Base-by-base conservation (phyloP, 1,284 basidiomycete species). In the Pseudozyma hubeiensis region DNA sequence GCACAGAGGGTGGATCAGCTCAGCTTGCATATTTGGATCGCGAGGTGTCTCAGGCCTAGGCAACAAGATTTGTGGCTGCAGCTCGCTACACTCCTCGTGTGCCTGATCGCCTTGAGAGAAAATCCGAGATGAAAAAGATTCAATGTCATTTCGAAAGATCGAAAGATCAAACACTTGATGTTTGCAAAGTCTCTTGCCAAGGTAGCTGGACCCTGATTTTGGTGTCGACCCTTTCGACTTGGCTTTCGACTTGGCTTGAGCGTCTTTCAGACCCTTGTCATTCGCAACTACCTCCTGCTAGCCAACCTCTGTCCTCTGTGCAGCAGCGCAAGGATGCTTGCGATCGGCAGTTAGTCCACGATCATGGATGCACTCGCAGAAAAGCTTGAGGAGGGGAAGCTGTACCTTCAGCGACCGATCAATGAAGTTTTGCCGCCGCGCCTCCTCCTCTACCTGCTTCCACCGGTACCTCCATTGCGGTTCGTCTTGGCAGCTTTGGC, bases 361-460 rank as follows among this genome's bases (percentile, higher is more conserved):
- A 52, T 19, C 29, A 68, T 68, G 52, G 65, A 68, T 17, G 17
- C 17, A 7, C 9, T 68, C 10, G 60, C 46, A 1, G 34, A 49
- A 14, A 49, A 34, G 40, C 40, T 56, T 55, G 48, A 64, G 34
- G 60, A 52, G 35, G 62, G 19, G 33, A 64, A 63, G 46, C 43
- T 57, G 10, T 40, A 59, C 45, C 41, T 74, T 6, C 56, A 34
- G 16, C 59, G 43, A n/a, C 72, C 72, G 5, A 64, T 75, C 66
- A 63, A 75, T 53, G 40, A 75, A 31, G 34, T 70, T 4, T 64
- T 75, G 10, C 72, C 67, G 7, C 67, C 72, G 1, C 57, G 57
- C 17, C 41, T 67, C 11, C 47, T 75, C 13, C 64, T 75, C 40
- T 57, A 61, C 33, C 64, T 75, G 35, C 13, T 75, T 3, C 72